These are phyloP conservation scores for Lanmaoa pseudosensibilis DNA, from an alignment of 768 basidiomycete genomes.

Conservation along the genomic window DNA sequence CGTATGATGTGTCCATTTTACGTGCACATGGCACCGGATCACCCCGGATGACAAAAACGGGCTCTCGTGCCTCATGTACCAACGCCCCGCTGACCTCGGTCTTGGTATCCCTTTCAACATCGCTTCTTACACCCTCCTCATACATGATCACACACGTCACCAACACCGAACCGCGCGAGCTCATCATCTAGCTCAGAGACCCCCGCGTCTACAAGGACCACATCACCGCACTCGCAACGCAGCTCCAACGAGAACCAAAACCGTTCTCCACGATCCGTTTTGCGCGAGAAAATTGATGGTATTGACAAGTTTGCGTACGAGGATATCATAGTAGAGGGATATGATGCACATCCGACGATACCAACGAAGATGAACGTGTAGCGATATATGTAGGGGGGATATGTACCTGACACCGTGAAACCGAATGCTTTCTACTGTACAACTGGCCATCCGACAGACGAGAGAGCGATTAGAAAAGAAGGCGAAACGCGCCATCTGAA, in stretches of 20 bases:
- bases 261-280: slow-evolving; percentile 82
- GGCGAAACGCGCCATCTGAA: not conserved
- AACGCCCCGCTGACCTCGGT: no score
- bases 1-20: no score
- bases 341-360: no score
- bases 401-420: slow-evolving; percentile 43
- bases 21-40: no score
- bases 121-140: slow-evolving; percentile 95
- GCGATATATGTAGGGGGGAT: no score
- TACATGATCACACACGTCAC: slow-evolving; percentile 98
- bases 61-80: no score
- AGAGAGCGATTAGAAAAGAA: not conserved
- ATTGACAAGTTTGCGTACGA: slow-evolving; percentile 79
- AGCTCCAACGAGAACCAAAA: slow-evolving; percentile 73
- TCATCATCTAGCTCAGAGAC: slow-evolving; percentile 95
- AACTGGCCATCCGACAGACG: not conserved
- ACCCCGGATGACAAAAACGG: no score
- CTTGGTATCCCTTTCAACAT: slow-evolving; percentile 76
- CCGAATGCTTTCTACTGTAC: not conserved
- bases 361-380: no score
- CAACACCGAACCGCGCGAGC: slow-evolving; percentile 79
- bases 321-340: no score
- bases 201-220: slow-evolving; percentile 96
- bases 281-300: slow-evolving; percentile 59
- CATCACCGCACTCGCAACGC: slow-evolving; percentile 79